Conservation (phyloP, 495 filamentous ascomycete species). For the Talaromyces thailandensis region DNA sequence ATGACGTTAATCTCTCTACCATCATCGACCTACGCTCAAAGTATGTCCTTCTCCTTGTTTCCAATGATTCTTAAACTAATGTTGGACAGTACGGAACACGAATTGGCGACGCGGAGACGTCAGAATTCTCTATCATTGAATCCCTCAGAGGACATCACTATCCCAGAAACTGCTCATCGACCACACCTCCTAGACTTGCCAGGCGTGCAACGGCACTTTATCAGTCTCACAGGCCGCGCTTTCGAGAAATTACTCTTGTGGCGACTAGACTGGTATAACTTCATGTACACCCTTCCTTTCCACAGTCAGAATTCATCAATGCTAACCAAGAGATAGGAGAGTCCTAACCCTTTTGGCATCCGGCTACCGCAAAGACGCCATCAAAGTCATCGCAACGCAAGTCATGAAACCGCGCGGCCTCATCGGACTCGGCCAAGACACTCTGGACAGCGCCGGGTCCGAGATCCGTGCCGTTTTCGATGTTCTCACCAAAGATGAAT, state of each 20-base stretch:
- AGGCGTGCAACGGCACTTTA: conserved; percentile 46
- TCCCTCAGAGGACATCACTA: conserved; percentile 22
- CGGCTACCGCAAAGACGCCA: conserved; percentile 58
- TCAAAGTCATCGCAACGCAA: conserved; percentile 54
- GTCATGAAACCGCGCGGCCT: conserved; percentile 64
- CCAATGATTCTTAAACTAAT: conserved; percentile 6
- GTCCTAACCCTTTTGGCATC: conserved; percentile 48
- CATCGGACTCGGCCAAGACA: conserved; percentile 54
- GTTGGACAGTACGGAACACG: conserved; percentile 55
- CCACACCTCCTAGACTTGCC: conserved; percentile 46
- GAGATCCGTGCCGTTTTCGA: conserved; percentile 56
- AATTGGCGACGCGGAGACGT: conserved; percentile 59
- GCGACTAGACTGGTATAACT: conserved; percentile 58
- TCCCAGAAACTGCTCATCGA: conserved; percentile 24
- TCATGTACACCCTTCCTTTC: conserved; percentile 37
- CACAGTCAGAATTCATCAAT: not conserved
- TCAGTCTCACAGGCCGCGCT: conserved; percentile 64
- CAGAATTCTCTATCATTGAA: conserved; percentile 20
- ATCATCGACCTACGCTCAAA: conserved; percentile 72
- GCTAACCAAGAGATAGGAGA: conserved; percentile 32
- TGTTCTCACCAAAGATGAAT: conserved; percentile 29
- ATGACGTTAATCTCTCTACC: conserved; percentile 55
- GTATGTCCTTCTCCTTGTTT: conserved; percentile 27
- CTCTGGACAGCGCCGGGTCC: conserved; percentile 48
- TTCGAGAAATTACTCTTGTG: conserved; percentile 62